Conservation (phyloP, 495 filamentous ascomycete genomes). For the Mytilinidion resinicola region DNA sequence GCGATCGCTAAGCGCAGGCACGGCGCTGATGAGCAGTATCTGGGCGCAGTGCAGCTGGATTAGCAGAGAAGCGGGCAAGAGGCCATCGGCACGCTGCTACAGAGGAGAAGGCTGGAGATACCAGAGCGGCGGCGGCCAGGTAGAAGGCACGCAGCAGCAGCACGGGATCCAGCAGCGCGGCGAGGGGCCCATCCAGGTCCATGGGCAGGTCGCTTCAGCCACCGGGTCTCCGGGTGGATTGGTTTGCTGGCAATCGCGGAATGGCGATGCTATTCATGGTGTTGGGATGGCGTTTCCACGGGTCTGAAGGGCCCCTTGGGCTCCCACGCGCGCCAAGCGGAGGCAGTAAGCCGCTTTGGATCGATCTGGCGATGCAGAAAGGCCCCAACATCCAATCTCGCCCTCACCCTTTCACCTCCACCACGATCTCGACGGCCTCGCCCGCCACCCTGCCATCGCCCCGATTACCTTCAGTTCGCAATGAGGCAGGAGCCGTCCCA, state of each 20-base stretch:
- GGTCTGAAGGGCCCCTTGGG: no score
- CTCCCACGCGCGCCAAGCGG: no score
- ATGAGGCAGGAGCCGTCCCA: conserved; percentile 23
- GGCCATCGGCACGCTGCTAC: not conserved
- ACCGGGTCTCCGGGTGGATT: not conserved
- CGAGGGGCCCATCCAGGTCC: not conserved
- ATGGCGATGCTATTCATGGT: no score
- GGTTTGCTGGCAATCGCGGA: not conserved
- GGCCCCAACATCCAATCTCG: not conserved
- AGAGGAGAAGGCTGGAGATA: conserved; percentile 26
- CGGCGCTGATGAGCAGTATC: conserved; percentile 49
- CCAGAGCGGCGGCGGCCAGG: conserved; percentile 41
- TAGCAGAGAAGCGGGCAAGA: not conserved
- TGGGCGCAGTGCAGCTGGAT: conserved; percentile 33
- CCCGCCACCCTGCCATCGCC: not conserved
- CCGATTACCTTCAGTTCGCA: conserved; percentile 3
- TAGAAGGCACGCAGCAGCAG: conserved; percentile 22
- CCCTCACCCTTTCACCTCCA: not conserved
- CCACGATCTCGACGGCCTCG: not conserved
- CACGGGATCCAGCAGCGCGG: not conserved
- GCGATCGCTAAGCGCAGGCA: conserved; percentile 46
- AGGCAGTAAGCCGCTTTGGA: no score
- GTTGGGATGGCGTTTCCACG: no score
- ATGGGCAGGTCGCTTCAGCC: not conserved
- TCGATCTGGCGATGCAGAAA: not conserved